These are phyloP conservation scores for Arthrobotrys megalospora DNA, from an alignment of 2,329 filamentous ascomycete species.

Conservation along the genomic window DNA sequence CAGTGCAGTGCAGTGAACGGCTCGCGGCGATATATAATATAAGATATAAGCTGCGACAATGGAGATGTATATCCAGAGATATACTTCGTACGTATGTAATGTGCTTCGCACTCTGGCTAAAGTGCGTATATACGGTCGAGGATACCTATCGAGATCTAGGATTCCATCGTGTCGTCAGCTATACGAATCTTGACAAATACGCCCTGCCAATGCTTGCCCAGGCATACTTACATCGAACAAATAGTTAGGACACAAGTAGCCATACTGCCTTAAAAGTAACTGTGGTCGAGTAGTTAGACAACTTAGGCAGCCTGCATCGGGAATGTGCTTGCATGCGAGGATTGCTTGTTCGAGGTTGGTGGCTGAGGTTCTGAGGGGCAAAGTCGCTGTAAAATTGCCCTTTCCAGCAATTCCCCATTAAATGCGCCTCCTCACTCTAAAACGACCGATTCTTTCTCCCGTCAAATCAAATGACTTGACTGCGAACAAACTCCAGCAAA, in stretches of 20 bases:
- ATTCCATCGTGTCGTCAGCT: slow-evolving; percentile 9
- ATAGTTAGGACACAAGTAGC: neutral
- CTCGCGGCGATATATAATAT: slow-evolving; percentile 3
- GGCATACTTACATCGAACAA: neutral
- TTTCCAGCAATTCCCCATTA: slow-evolving; percentile 16
- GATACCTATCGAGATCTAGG: neutral
- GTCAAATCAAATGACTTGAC: slow-evolving; percentile 58
- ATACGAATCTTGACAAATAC: slow-evolving; percentile 36
- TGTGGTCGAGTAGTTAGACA: too few species aligned
- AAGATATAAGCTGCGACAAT: neutral
- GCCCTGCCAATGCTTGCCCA: neutral
- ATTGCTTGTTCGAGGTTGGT: slow-evolving; percentile 34
- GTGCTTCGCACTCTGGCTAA: slow-evolving; percentile 24
- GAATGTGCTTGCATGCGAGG: slow-evolving; percentile 14
- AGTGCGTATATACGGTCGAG: slow-evolving; percentile 7
- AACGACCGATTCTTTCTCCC: slow-evolving; percentile 4
- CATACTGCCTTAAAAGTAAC: too few species aligned
- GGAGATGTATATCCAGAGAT: neutral
- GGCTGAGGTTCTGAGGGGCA: slow-evolving; percentile 30
- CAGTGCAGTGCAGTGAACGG: slow-evolving; percentile 8
- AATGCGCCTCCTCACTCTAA: slow-evolving; percentile 26
- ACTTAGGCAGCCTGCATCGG: neutral
- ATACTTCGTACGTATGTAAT: neutral
- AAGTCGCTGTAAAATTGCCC: slow-evolving; percentile 11
- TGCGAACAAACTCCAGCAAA: slow-evolving; percentile 57